Conservation (phyloP, 805 yeast genomes). For the Torulaspora gathmanii region DNA sequence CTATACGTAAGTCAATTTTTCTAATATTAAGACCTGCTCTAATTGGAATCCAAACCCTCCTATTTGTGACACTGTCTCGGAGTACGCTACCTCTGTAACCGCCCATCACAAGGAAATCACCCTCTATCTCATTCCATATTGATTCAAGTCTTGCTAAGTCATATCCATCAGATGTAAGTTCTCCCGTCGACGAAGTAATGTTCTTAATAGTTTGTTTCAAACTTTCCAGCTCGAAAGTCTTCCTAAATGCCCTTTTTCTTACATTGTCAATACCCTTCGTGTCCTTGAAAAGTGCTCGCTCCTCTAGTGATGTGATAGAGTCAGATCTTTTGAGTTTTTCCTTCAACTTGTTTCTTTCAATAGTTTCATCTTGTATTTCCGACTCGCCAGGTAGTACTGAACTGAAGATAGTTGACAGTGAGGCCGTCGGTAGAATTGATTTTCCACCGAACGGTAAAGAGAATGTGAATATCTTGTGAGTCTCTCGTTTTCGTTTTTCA, state of each 20-base stretch:
- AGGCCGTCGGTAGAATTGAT: conserved; percentile 18
- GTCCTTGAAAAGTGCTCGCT: conserved; percentile 51
- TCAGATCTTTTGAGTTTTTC: conserved; percentile 45
- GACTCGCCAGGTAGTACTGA: conserved; percentile 19
- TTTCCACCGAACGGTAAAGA: conserved; percentile 39
- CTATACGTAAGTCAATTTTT: conserved; percentile 64
- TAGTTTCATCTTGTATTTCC: background rate
- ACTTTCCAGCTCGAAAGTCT: conserved; percentile 50
- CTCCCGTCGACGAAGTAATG: conserved; percentile 22
- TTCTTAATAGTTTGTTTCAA: conserved; percentile 25
- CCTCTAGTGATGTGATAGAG: conserved; percentile 58
- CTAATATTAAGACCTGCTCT: conserved; percentile 77
- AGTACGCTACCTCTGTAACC: conserved; percentile 85
- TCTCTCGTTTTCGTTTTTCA: background rate
- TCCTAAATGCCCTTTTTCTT: conserved; percentile 63
- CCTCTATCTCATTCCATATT: conserved; percentile 58
- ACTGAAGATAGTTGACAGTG: conserved; percentile 11
- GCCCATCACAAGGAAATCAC: conserved; percentile 77
- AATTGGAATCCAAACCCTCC: conserved; percentile 80
- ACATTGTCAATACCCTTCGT: conserved; percentile 60
- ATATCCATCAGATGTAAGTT: conserved; percentile 27
- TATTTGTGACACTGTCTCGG: conserved; percentile 56
- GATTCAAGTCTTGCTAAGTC: conserved; percentile 33
- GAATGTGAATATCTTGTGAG: conserved; percentile 37
- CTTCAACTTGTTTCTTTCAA: conserved; percentile 20